A percentile compares a stretch with the other conserved stretches of the same genome.
These are phyloP conservation scores for Apiotrichum laibachii DNA, from an alignment of 1,284 basidiomycete species.

Conservation along the genomic window DNA sequence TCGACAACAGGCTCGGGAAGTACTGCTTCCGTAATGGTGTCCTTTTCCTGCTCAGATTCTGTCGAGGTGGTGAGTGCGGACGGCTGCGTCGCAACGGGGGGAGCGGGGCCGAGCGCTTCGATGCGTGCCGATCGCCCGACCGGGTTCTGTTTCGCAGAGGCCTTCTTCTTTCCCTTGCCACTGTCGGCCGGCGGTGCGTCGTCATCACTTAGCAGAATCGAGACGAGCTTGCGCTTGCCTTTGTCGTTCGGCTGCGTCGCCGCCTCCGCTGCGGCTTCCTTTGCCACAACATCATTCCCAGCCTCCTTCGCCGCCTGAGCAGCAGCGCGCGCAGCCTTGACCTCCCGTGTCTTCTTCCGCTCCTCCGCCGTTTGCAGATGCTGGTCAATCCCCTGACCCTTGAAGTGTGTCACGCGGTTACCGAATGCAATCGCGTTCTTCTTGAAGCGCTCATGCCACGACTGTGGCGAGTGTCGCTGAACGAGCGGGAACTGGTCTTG, in stretches of 20 bases:
- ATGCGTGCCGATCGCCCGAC: slow-evolving; percentile 1
- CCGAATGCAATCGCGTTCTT: slow-evolving; percentile 30
- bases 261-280: too few relatives aligned
- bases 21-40: too few relatives aligned
- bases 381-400: slow-evolving; percentile 23
- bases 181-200: not conserved
- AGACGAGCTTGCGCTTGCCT: too few relatives aligned
- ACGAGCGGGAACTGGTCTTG: slow-evolving; percentile 25
- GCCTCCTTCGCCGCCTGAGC: not conserved
- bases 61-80: not conserved
- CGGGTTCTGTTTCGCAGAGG: too few relatives aligned
- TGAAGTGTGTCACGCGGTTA: slow-evolving; percentile 23
- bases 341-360: slow-evolving; percentile 12
- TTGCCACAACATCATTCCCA: too few relatives aligned
- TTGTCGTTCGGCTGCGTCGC: too few relatives aligned
- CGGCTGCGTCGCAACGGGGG: not conserved
- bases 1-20: not conserved
- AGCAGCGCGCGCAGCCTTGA: slow-evolving; percentile 5
- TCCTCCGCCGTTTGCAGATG: slow-evolving; percentile 34
- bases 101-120: not conserved
- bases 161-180: not conserved
- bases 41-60: too few relatives aligned
- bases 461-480: slow-evolving; percentile 35
- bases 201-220: not conserved
- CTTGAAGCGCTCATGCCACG: slow-evolving; percentile 48